Evolutionary conservation across 768 basidiomycete species (phyloP).

Genomic region (Mycena latifolia): DNA sequence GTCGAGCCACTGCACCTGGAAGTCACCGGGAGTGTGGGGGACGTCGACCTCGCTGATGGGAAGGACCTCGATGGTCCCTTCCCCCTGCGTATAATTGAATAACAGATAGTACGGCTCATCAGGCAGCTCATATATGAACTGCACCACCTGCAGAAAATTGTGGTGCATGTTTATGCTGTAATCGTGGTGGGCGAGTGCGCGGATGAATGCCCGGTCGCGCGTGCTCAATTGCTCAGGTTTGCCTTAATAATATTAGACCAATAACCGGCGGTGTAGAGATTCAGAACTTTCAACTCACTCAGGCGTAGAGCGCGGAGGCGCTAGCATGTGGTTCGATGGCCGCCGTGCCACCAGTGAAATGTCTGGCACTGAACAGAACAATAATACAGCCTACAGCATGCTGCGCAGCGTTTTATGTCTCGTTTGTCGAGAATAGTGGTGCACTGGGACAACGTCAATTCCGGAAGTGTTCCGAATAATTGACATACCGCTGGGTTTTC

Average conservation of each 20-base stretch:
- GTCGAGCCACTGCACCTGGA: slow-evolving; percentile 10
- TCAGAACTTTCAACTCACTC: neutral
- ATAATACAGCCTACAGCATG: neutral
- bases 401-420: neutral
- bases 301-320: neutral
- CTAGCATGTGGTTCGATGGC: neutral
- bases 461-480: neutral
- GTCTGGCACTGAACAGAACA: neutral
- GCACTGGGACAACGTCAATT: neutral
- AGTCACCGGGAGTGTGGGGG: neutral
- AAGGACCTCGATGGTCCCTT: neutral
- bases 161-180: neutral
- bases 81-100: slow-evolving; percentile 2
- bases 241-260: too few relatives aligned
- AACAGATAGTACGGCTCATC: neutral
- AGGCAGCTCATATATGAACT: neutral
- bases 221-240: neutral
- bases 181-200: slow-evolving; percentile 5
- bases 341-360: neutral
- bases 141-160: neutral
- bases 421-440: neutral
- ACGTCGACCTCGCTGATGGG: neutral
- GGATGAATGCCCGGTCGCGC: slow-evolving; percentile 14
- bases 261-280: neutral
- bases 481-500: neutral